Evolutionary conservation across 2,329 filamentous ascomycete genomes (phyloP).

Genomic region (Fusarium subglutinans): DNA sequence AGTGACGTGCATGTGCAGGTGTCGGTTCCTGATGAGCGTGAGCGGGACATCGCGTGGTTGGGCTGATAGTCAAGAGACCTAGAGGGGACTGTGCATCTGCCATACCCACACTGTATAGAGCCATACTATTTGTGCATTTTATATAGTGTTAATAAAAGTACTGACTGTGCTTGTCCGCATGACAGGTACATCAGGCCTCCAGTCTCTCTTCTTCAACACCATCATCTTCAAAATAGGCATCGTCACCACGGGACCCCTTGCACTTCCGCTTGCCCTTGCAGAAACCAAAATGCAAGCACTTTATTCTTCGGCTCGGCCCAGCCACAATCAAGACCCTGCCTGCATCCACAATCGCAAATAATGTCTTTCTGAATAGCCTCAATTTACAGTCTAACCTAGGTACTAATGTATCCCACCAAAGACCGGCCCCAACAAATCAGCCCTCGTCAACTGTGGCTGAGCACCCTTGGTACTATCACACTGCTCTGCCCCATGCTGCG

Average conservation of each 20-base stretch:
- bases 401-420: neutral
- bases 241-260: constrained; percentile 36
- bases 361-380: constrained; percentile 18
- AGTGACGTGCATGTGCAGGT: constrained; percentile 36
- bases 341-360: neutral
- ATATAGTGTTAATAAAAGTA: neutral
- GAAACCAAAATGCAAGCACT: constrained; percentile 12
- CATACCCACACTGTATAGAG: rapidly evolving
- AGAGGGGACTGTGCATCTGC: neutral
- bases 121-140: rapidly evolving
- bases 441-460: neutral
- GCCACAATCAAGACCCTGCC: neutral
- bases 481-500: constrained; percentile 29
- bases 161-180: constrained; percentile 9
- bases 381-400: neutral
- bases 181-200: constrained; percentile 27
- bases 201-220: constrained; percentile 19
- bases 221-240: constrained; percentile 22
- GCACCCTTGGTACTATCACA: constrained; percentile 2
- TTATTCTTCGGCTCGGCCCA: constrained; percentile 20
- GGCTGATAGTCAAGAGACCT: constrained; percentile 36
- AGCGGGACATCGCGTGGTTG: constrained; percentile 32
- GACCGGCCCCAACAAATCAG: neutral
- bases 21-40: constrained; percentile 33
- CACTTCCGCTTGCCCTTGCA: constrained; percentile 20